Base-by-base conservation (phyloP, 768 basidiomycete genomes). In the Chalciporus piperatus region DNA sequence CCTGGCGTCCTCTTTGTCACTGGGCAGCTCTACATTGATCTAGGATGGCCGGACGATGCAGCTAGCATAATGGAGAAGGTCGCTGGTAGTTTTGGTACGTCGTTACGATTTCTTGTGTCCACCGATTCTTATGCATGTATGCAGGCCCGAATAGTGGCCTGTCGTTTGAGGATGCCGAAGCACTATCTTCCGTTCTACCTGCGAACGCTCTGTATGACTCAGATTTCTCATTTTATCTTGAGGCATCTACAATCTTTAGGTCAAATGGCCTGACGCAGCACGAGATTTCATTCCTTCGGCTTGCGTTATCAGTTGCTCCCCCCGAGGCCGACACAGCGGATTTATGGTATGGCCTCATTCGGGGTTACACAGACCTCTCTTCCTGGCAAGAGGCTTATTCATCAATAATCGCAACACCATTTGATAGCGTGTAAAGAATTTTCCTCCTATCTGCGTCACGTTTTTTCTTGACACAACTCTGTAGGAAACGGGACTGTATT, bases 361-460 rank as follows among this genome's bases (percentile, higher is more conserved):
- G 84, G 62, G 88, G 89, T 25, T 80, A 85, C 47, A 82, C 81
- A 17, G 85, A 88, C 43, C 72, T 91, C 38, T 83, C 80, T 6
- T 72, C 79, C 55, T 97, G 87, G 70, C 92, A 95, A 60, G 86
- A 92, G 59, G 96, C 97, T 2, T 98, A 98, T 69, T 77, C 84
- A 41, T 75, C 84, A 20, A 70, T 98, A 62, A 82, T 89, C 64
- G 75, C 82, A 17, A 79, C 79, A 7, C 92, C 94, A 6, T 85
- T 83, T 58, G 79, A 86, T 56, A 82, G 83, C 60, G 76, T 89
- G 94, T 97, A 67, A 70, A 94, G 80, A 19, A 57, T 35, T 32
- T 41, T 40, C 44, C 52, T 37, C 43, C 5, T 41, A 56, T 59
- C 32, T 48, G 41, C 41, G 47, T 32, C 30, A 14, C 42, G 22